Evolutionary conservation across 2,329 filamentous ascomycete genomes (phyloP).

Genomic region (Cladosporium colombiae): DNA sequence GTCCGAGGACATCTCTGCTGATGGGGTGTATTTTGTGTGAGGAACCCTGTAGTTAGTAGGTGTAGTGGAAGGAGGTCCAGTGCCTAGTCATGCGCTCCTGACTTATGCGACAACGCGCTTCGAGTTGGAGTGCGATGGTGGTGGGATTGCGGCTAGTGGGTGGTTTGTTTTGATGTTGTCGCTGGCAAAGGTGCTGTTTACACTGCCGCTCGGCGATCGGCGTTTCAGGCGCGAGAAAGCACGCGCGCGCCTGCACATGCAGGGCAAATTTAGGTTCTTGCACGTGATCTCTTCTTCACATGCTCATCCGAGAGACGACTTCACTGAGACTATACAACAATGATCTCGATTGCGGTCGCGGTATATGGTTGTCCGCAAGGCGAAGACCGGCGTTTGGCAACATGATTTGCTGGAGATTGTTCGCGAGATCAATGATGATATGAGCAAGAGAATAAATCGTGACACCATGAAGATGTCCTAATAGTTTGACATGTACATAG

Average conservation of each 20-base stretch:
- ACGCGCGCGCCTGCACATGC: conserved; percentile 13
- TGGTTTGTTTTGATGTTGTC: conserved; percentile 14
- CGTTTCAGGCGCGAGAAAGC: conserved; percentile 18
- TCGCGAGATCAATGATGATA: not conserved
- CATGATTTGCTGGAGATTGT: not conserved
- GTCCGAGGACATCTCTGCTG: conserved; percentile 28
- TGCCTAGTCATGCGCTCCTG: conserved; percentile 3
- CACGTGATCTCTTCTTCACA: conserved; percentile 1
- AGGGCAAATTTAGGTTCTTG: not conserved
- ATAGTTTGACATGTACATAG: not conserved
- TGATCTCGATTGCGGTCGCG: no score
- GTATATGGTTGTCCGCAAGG: not conserved
- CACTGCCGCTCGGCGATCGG: conserved; percentile 18
- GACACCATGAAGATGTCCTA: not conserved
- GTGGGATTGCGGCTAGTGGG: not conserved
- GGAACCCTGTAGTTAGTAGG: conserved; percentile 17
- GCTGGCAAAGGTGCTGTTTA: conserved; percentile 12
- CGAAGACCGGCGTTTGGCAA: not conserved
- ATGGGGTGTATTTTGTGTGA: not conserved
- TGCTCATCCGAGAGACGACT: not conserved
- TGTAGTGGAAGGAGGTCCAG: not conserved
- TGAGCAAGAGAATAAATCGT: not conserved
- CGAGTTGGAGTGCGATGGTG: not conserved
- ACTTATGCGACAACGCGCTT: not conserved
- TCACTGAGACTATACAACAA: not conserved